Base-by-base conservation (phyloP, 495 filamentous ascomycete genomes). In the Aspergillus campestris region DNA sequence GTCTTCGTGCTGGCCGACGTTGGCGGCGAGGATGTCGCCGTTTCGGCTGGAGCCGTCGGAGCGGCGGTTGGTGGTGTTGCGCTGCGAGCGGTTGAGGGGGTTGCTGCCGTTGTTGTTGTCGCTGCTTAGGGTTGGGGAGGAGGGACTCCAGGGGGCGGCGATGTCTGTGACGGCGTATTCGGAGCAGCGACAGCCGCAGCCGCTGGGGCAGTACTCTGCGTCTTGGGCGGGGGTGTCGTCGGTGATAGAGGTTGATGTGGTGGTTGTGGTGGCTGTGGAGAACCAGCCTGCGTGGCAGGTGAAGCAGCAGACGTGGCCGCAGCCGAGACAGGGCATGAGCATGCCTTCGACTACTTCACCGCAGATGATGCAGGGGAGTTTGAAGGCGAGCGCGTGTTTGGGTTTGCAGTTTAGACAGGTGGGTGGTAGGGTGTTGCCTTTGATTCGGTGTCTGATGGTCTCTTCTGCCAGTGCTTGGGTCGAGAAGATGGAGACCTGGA, bases 221-320 rank as follows among this genome's bases (percentile, higher is more conserved):
- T 52, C 48, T 0, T 53, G 47, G 18, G 18, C 18, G 18, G 18
- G 18, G 4, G 18, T 24, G 18, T 24, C 18, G 18, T 24, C 4
- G 2, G 1, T 24, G 2, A 2, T 24, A 24, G 18, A 24, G 18
- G 18, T 4, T 31, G 11, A 14, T 45, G 38, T 31, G 32, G 13
- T 24, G 10, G 50, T 41, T 34, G 47, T 37, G 3, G 44, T 47
- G 7, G 38, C 32, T 33, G 37, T 57, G 12, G 47, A 58, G 53
- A 75, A 70, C 65, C 71, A 69, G 34, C 40, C 57, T 31, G 44
- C 54, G 40, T 73, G 69, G 50, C 74, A 78, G 10, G 64, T 56
- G 36, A 72, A 69, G 48, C 74, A 75, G 54, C 71, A 60, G 9
- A 73, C 71, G 48, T 78, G 74, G 27, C 74, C 73, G 47, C 74